Conservation (phyloP, 78 protist genomes). For the Polysphondylium violaceum region DNA sequence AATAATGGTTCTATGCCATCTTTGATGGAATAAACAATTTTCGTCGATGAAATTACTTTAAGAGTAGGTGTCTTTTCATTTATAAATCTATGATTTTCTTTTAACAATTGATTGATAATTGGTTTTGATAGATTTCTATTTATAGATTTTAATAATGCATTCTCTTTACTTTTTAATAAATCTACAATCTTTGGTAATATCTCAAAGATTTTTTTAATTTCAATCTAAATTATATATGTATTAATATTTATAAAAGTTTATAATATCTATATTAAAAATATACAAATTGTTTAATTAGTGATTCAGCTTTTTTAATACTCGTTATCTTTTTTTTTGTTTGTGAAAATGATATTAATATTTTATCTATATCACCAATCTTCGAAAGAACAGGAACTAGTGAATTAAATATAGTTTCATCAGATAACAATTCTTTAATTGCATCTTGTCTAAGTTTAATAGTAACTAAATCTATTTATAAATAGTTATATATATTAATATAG, state of each 20-base stretch:
- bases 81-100: conserved; percentile 20
- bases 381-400: conserved; percentile 17
- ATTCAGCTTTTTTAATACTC: conserved; percentile 15
- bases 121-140: background rate
- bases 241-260: background rate
- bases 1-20: conserved; percentile 70
- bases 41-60: background rate
- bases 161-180: background rate
- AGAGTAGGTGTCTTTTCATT: background rate
- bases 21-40: conserved; percentile 42
- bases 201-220: conserved; percentile 41
- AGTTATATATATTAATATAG: background rate
- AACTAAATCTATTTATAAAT: too few species aligned
- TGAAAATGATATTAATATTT: conserved; percentile 21
- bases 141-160: conserved; percentile 22
- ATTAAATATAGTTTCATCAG: conserved; percentile 30
- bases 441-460: conserved; percentile 51
- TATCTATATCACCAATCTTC: conserved; percentile 44
- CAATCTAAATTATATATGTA: background rate
- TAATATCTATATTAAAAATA: background rate
- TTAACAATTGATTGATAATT: background rate
- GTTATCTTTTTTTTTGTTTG: background rate
- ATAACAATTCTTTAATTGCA: conserved; percentile 32
- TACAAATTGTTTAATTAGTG: conserved; percentile 13
- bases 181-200: conserved; percentile 27